Percentiles rank a stretch among this genome's conserved stretches.
phyloP scores from a whole-genome alignment of 768 basidiomycete species.

The Scleroderma citrinum region DNA sequence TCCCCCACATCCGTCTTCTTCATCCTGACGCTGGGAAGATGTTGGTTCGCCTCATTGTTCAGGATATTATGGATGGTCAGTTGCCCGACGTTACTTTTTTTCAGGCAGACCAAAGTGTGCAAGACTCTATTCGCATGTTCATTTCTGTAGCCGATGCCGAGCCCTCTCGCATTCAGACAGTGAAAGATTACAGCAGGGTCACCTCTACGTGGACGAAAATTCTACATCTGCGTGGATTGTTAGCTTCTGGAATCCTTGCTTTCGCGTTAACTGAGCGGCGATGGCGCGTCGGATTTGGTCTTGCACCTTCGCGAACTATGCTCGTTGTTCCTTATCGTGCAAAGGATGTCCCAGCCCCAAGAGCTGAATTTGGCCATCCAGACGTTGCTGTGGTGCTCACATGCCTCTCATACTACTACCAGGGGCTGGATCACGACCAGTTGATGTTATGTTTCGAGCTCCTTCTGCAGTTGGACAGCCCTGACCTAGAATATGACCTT shows the following conservation, averaged over 20 bases:
- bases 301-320: conserved; percentile 27
- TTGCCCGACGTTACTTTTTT: conserved; percentile 16
- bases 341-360: conserved; percentile 32
- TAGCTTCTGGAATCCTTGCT: conserved; percentile 27
- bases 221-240: conserved; percentile 31
- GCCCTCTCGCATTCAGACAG: not conserved
- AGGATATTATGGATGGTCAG: conserved; percentile 10
- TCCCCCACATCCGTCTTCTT: conserved; percentile 21
- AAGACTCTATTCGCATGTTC: conserved; percentile 15
- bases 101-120: conserved; percentile 2
- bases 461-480: conserved; percentile 26
- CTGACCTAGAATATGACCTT: conserved; percentile 23
- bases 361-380: conserved; percentile 38
- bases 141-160: conserved; percentile 11
- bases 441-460: conserved; percentile 24
- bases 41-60: conserved; percentile 10
- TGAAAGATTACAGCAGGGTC: conserved; percentile 5
- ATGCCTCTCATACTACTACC: conserved; percentile 33
- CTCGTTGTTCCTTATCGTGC: conserved; percentile 36
- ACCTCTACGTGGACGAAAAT: conserved; percentile 17
- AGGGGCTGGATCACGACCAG: conserved; percentile 25
- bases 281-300: conserved; percentile 37
- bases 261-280: conserved; percentile 29
- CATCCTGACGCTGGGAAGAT: conserved; percentile 6
- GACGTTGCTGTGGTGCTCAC: conserved; percentile 32